phyloP scores from a whole-genome alignment of 352 stramenopile genomes.

The Phytopythium ostracodes region DNA sequence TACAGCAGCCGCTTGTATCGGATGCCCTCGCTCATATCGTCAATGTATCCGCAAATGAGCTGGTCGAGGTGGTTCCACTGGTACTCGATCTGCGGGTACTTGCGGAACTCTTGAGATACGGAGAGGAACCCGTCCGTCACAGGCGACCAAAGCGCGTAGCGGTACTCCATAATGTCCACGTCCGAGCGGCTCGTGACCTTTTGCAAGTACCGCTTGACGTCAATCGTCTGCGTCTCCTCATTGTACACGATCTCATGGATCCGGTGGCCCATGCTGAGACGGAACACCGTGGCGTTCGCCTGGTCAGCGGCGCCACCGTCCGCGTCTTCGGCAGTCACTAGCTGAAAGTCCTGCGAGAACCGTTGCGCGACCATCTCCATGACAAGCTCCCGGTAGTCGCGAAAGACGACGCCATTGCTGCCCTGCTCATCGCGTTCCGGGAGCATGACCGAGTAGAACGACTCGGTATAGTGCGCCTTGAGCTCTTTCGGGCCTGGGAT shows the following conservation, averaged over 20 bases:
- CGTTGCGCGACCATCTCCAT: slow-evolving; percentile 85
- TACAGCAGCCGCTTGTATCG: slow-evolving; percentile 79
- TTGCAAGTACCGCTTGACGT: slow-evolving; percentile 83
- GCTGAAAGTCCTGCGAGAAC: slow-evolving; percentile 83
- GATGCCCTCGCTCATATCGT: slow-evolving; percentile 83
- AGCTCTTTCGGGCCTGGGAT: slow-evolving; percentile 77
- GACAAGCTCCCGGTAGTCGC: slow-evolving; percentile 73
- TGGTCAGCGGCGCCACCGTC: slow-evolving; percentile 21
- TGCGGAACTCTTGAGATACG: slow-evolving; percentile 76
- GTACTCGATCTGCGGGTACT: slow-evolving; percentile 79
- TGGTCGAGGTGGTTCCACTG: slow-evolving; percentile 86
- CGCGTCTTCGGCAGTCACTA: slow-evolving; percentile 60
- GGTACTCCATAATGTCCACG: slow-evolving; percentile 80
- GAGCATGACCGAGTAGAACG: slow-evolving; percentile 84
- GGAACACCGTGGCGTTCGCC: slow-evolving; percentile 43
- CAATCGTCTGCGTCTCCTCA: slow-evolving; percentile 79
- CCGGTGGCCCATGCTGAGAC: slow-evolving; percentile 83
- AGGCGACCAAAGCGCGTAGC: slow-evolving; percentile 76
- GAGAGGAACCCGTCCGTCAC: slow-evolving; percentile 59
- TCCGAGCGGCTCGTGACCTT: slow-evolving; percentile 56
- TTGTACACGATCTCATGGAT: slow-evolving; percentile 89
- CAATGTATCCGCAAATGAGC: slow-evolving; percentile 82
- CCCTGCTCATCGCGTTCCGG: slow-evolving; percentile 59
- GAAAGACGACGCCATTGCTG: slow-evolving; percentile 50
- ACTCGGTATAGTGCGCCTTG: slow-evolving; percentile 76